These are phyloP conservation scores for Brassica carinata DNA, from an alignment of 345 rosid genomes.

Conservation along the genomic window DNA sequence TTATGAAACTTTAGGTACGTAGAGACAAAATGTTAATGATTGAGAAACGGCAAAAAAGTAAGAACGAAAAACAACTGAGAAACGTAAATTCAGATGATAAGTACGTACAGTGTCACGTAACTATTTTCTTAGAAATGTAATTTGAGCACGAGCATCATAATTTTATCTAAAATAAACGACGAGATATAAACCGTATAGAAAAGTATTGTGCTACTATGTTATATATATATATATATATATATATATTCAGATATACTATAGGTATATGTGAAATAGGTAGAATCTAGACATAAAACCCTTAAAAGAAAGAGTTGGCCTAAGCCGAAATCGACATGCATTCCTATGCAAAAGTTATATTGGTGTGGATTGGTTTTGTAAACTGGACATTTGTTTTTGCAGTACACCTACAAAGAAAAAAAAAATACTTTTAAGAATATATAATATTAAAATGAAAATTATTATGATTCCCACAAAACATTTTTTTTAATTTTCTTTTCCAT, in stretches of 20 bases:
- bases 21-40: conserved; percentile 23
- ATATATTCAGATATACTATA: neutral
- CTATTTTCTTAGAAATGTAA: conserved; percentile 28
- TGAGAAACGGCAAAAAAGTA: conserved; percentile 27
- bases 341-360: conserved; percentile 17
- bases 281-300: conserved; percentile 35
- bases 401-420: conserved; percentile 15
- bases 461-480: conserved; percentile 10
- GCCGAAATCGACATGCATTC: conserved; percentile 39
- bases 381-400: conserved; percentile 7
- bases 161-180: neutral
- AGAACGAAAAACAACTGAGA: conserved; percentile 12
- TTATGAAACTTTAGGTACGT: neutral
- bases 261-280: conserved; percentile 33
- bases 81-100: conserved; percentile 26
- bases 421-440: conserved; percentile 18
- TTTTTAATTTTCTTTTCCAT: conserved; percentile 11
- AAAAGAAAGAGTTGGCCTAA: conserved; percentile 30
- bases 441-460: neutral
- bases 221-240: neutral
- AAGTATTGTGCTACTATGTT: neutral
- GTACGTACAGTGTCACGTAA: conserved; percentile 18
- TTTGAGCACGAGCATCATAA: neutral
- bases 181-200: conserved; percentile 2
- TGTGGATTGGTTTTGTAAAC: conserved; percentile 18